Evolutionary conservation across 192 early-diverging fungal species (phyloP).

Genomic region (Nowakowskiella sp.): DNA sequence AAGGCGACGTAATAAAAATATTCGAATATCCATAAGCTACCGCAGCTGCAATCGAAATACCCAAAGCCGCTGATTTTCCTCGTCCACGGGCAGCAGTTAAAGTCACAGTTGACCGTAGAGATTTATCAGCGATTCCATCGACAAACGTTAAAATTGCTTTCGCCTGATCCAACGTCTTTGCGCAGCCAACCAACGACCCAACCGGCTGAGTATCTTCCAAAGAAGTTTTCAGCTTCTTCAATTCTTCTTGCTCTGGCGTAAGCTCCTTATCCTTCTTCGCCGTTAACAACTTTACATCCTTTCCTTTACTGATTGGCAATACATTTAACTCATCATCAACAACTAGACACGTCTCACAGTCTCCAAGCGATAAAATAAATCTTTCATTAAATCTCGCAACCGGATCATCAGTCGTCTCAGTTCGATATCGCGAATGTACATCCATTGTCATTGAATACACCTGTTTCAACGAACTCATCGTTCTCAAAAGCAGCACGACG

Average conservation of each 20-base stretch:
- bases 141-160: conserved; percentile 95
- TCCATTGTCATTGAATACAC: conserved; percentile 99
- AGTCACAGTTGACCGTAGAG: conserved; percentile 80
- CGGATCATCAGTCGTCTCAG: conserved; percentile 87
- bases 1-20: conserved; percentile 96
- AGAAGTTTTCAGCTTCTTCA: conserved; percentile 74
- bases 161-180: conserved; percentile 91
- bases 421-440: conserved; percentile 91
- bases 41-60: conserved; percentile 88
- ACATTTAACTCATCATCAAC: conserved; percentile 98
- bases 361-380: conserved; percentile 88
- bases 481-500: conserved; percentile 85
- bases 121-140: conserved; percentile 92
- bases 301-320: conserved; percentile 84
- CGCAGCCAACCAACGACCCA: conserved; percentile 67
- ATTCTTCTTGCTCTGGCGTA: conserved; percentile 49
- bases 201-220: conserved; percentile 87
- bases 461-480: conserved; percentile 93
- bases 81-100: conserved; percentile 93
- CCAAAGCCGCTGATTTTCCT: conserved; percentile 95
- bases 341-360: conserved; percentile 81
- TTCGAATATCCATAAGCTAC: conserved; percentile 98
- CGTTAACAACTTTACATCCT: conserved; percentile 65
- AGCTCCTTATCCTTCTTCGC: conserved; percentile 16
- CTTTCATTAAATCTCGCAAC: conserved; percentile 96